Evolutionary conservation across 805 yeast species (phyloP), one percentile per base, ranked within the genome.

Genomic region (Wickerhamiella shivajii): DNA sequence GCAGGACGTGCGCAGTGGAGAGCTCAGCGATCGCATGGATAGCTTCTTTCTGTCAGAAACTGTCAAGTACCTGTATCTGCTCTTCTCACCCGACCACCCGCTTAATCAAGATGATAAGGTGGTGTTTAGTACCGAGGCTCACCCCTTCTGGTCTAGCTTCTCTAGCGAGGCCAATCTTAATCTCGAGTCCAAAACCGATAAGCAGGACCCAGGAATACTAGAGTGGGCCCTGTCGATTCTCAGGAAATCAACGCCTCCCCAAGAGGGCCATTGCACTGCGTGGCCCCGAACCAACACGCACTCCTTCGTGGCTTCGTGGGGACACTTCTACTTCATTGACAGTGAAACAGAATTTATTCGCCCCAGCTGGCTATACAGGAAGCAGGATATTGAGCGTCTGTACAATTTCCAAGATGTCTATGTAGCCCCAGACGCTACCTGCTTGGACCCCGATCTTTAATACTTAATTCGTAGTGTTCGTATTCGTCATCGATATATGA

Each of bases 21-120:
- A 59, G 32, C 53, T 56, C 35, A 85, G 80, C 43, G 74, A 84
- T 53, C 61, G 94, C 34, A 84, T 84, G 94, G 97, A 85, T 49
- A 71, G 90, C 5, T 85, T 85, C 61, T 92, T 81, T 5, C 50
- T 85, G 39, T 74, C 93, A 38, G 97, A 85, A 51, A 79, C 93
- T 1, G 61, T 81, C 38, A 85, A 85, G 55, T 85, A 85, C 49
- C 57, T 85, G 10, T 85, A 74, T 47, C 54, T 85, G 18, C 55
- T 84, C 27, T 85, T 85, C 57, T 93, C 83, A 49, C 74, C 64
- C 11, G 65, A 61, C 5, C 73, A 83, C 49, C 47, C 49, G 1
- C 62, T 71, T 39, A 67, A 71, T 57, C 44, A 34, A 2, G 53
- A 54, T 2, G 56, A 60, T 18, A 58, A 53, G 40, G 54, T 60